Evolutionary conservation across 1,139 yeast genomes (phyloP), one percentile per base, ranked within the genome.

Genomic region (Geotrichum aggregatum): DNA sequence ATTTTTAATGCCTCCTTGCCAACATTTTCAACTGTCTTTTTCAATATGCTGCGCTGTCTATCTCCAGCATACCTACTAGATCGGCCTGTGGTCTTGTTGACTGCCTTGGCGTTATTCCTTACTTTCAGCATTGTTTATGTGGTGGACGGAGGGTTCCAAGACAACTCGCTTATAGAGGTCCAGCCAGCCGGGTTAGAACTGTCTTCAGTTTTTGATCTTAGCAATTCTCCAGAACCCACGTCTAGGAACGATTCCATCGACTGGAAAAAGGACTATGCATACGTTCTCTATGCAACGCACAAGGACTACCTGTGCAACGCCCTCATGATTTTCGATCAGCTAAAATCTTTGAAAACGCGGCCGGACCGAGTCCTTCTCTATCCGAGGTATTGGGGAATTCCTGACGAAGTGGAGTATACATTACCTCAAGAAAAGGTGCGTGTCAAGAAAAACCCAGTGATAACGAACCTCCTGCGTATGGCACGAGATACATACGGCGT

Each of bases 251-350:
- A 10, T 3, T 14, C 24, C 19, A 28, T 52, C 8, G 44, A 50
- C 40, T 54, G 56, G 56, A 11, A 24, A 3, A 63, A 18, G 5
- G 45, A 63, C 43, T 67, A 56, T 48, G 80, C 80, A 0, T 77
- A 77, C 59, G 76, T 76, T 5, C 72, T 73, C 46, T 77, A 77
- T 57, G 80, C 77, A 1, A 75, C 81, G 0, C 67, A 71, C 43
- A 54, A 65, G 1, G 63, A 71, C 16, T 75, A 76, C 52, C 61
- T 77, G 49, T 73, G 79, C 53, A 73, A 75, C 42, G 70, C 76
- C 2, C 56, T 77, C 47, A 68, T 76, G 59, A 69, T 74, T 54
- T 72, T 76, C 44, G 63, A 69, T 2, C 66, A 64, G 39, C 61
- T 77, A 52, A 57, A 64, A 22, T 58, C 58, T 13, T 61, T 61